Evolutionary conservation across 73 alveolate species (phyloP), one percentile per base, ranked within the genome.

Genomic region (Tetrahymena malaccensis): DNA sequence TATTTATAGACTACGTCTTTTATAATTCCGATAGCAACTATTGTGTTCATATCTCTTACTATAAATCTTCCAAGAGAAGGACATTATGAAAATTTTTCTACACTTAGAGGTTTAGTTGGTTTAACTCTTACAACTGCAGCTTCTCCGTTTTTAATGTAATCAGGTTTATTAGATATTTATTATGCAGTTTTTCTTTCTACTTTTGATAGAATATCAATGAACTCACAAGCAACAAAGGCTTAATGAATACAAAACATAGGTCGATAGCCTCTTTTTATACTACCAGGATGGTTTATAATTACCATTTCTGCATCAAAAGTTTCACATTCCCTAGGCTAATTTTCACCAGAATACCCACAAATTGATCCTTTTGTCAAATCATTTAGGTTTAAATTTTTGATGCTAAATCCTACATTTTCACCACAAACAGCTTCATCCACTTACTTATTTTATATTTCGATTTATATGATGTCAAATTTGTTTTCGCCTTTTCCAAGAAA

Each of bases 61-160:
- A 99, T 99, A 95, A 98, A 98, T 97, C 99, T 97, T 50, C 99
- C 99, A 83, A 98, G 98, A 40, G 99, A 98, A 56, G 99, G 99
- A 96, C 96, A 97, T 85, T 96, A 94, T 40, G 97, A 84, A 97
- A 98, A 98, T 50, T 98, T 96, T 94, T 98, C 99, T 95, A 98
- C 98, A 93, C 97, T 96, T 96, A 98, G 96, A 34, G 99, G 99
- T 96, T 98, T 98, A 57, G 97, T 96, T 10, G 99, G 99, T 85
- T 95, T 97, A 97, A 98, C 85, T 85, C 96, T 96, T 89, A 98
- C 98, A 93, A 96, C 93, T 40, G 98, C 99, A 94, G 98, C 98
- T 94, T 98, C 99, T 85, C 99, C 99, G 44, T 98, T 95, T 97
- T 98, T 98, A 95, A 98, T 85, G 97, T 94, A 97, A 94, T 98